phyloP scores from a whole-genome alignment of 495 filamentous ascomycete genomes.

The Neurospora pannonica region DNA sequence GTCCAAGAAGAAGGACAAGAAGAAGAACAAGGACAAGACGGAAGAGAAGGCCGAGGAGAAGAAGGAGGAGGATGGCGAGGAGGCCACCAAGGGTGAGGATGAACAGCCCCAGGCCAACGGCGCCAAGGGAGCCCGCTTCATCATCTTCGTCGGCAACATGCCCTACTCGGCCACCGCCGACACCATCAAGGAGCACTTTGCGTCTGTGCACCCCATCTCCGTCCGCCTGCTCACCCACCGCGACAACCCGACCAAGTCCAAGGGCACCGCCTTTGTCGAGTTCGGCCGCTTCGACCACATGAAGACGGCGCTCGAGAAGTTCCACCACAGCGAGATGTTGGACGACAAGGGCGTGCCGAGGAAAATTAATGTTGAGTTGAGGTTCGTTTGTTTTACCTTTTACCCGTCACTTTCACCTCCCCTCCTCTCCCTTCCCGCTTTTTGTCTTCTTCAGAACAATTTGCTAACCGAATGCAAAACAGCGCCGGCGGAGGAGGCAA shows the following conservation, averaged over 20 bases:
- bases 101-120: conserved; percentile 1
- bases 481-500: conserved; percentile 80
- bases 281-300: conserved; percentile 84
- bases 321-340: conserved; percentile 79
- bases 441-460: not conserved
- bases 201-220: conserved; percentile 57
- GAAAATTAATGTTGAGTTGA: conserved; percentile 90
- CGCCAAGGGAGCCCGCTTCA: conserved; percentile 56
- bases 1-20: conserved; percentile 19
- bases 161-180: conserved; percentile 70
- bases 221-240: conserved; percentile 71
- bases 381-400: conserved; percentile 39
- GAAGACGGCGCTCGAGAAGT: conserved; percentile 83
- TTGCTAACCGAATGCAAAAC: conserved; percentile 3
- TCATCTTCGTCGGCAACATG: conserved; percentile 85
- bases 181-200: conserved; percentile 64
- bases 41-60: conserved; percentile 4
- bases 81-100: conserved; percentile 15
- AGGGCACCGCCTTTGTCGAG: conserved; percentile 88
- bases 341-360: conserved; percentile 48
- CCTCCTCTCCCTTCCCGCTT: not conserved
- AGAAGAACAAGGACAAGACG: conserved; percentile 9
- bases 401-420: not conserved
- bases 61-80: conserved; percentile 1
- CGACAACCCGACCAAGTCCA: conserved; percentile 56